Evolutionary conservation across 495 filamentous ascomycete genomes (phyloP).

Genomic region (Mytilinidion resinicola): DNA sequence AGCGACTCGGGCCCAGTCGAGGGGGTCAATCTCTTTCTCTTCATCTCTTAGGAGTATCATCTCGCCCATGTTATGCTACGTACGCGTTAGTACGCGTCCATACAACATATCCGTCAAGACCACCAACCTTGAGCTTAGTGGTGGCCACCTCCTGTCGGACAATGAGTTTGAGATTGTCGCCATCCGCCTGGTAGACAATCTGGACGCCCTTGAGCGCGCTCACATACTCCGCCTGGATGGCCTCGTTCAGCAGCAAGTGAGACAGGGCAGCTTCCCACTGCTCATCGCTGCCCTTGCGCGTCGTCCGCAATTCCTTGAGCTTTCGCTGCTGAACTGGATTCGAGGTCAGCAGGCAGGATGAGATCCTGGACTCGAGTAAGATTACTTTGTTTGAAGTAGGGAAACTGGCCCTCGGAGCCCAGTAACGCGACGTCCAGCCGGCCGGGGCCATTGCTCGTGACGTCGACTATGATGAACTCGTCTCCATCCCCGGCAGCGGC

Average conservation of each 20-base stretch:
- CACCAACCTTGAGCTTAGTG: conserved; percentile 17
- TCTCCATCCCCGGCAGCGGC: conserved; percentile 7
- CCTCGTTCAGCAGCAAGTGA: conserved; percentile 33
- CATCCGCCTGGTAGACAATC: conserved; percentile 19
- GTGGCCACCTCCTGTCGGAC: conserved; percentile 17
- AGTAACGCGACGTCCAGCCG: conserved; percentile 24
- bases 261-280: conserved; percentile 53
- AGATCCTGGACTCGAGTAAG: conserved; percentile 1
- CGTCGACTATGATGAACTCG: conserved; percentile 17
- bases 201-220: conserved; percentile 32
- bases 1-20: conserved; percentile 62
- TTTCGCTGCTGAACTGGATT: conserved; percentile 19
- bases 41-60: conserved; percentile 56
- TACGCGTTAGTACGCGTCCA: no score
- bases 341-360: no score
- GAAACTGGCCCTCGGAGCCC: conserved; percentile 20
- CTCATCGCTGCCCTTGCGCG: conserved; percentile 41
- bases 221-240: conserved; percentile 5
- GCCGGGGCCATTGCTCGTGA: conserved; percentile 14
- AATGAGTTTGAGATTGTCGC: conserved; percentile 8
- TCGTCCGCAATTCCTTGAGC: conserved; percentile 15
- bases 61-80: conserved; percentile 45
- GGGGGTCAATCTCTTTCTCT: conserved; percentile 59
- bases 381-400: conserved; percentile 24
- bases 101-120: no score